Base-by-base conservation (phyloP, 228 moss, liverwort and hornwort species). In the Sphagnum magellanicum region DNA sequence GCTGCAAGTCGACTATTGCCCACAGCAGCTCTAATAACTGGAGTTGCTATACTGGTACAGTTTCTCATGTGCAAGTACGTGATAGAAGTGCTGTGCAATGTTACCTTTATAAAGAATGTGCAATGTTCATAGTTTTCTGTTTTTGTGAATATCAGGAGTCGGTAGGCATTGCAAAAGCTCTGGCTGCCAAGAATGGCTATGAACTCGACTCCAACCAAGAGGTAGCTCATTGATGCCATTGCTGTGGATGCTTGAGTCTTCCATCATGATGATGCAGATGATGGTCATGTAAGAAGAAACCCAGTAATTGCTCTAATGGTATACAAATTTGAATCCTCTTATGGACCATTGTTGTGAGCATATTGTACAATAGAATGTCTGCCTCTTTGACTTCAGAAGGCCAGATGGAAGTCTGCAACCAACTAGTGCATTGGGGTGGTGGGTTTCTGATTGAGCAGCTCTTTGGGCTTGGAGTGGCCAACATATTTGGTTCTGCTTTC, bases 171-270 rank as follows among this genome's bases (percentile, higher is more conserved):
- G 98, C 94, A 5, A 89, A 84, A 74, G 82, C 94, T 63, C 79
- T 98, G 83, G 98, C 94, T 68, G 79, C 89, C 14, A 98, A 91
- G 76, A 92, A 94, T 71, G 94, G 89, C 16, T 93, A 98, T 47
- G 98, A 93, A 72, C 79, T 98, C 57, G 85, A 92, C 72, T 89
- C 94, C 8, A 98, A 98, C 69, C 91, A 92, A 76, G 94, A 94
- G 89, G 91, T 91, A 68, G 68, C 16, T 11, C 49, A 48, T 15
- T 10, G 51, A 52, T 66, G 66, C 51, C 50, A n/a, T 51, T 10
- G 50, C 50, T 67, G 51, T 16, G 51, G 17, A 6, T 65, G 13
- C 48, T 32, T 32, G 32, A 32, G 11, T 62, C 16, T 7, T 16
- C 0, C 7, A 16, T 62, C 6, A 46, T 62, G 5, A 16, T 6